These are phyloP conservation scores for Bombardia bombarda DNA, from an alignment of 495 filamentous ascomycete genomes.

Conservation along the genomic window DNA sequence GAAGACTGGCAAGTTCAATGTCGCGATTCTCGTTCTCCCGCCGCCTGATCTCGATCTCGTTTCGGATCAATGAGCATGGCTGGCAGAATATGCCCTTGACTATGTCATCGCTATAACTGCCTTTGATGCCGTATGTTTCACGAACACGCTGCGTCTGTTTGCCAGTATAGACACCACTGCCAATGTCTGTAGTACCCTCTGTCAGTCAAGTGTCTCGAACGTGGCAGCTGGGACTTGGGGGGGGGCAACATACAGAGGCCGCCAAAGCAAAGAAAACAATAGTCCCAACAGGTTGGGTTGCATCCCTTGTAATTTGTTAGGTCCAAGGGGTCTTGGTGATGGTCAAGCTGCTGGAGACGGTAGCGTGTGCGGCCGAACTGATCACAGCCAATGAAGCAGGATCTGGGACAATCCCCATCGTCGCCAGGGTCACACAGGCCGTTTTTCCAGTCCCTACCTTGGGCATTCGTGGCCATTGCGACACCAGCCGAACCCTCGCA, in stretches of 20 bases:
- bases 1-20: constrained; percentile 1
- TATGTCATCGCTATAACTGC: constrained; percentile 12
- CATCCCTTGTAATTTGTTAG: constrained; percentile 12
- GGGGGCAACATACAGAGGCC: constrained; percentile 8
- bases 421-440: constrained; percentile 13
- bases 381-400: constrained; percentile 16
- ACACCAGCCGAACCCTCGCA: not conserved
- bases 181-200: constrained; percentile 8
- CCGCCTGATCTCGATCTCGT: constrained; percentile 16
- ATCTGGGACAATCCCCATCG: constrained; percentile 10
- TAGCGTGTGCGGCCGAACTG: constrained; percentile 16
- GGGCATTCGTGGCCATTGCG: not conserved
- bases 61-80: constrained; percentile 20
- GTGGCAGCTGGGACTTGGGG: not conserved
- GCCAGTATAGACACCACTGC: constrained; percentile 19
- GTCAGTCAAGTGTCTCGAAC: not conserved
- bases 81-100: constrained; percentile 19
- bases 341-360: constrained; percentile 10
- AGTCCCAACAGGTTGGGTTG: constrained; percentile 14
- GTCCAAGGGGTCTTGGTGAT: constrained; percentile 10
- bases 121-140: constrained; percentile 16
- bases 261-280: constrained; percentile 9
- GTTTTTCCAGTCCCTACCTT: constrained; percentile 10
- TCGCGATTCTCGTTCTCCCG: constrained; percentile 9
- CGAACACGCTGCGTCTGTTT: constrained; percentile 14